Evolutionary conservation across 192 early-diverging fungal species (phyloP), one percentile per base, ranked within the genome.

Genomic region (Backusella morwellensis): DNA sequence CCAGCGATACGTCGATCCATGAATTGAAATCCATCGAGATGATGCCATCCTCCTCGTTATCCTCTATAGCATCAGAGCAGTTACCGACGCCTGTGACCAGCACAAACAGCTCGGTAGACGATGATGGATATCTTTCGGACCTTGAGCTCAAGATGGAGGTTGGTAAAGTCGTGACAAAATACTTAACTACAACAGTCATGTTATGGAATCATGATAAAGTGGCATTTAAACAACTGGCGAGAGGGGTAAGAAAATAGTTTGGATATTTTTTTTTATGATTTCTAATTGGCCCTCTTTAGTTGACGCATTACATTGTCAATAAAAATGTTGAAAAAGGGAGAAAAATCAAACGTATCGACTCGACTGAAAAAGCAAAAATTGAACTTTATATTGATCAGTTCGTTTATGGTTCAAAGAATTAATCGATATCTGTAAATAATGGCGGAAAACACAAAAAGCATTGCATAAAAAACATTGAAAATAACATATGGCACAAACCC

Each of bases 181-280:
- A 84, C 66, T 73, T 81, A 9, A 86, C 79, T 80, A 77, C 82
- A 19, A 77, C 82, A 19, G 86, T 52, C 79, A 86, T 42, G 84
- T 78, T 83, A 50, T 81, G 81, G 70, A 80, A 78, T 38, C 79
- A 81, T 36, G 83, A 83, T 66, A 85, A 86, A 41, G 71, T 77
- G 2, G 19, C 82, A 8, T 88, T 88, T 56, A 88, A 88, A 63
- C 84, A 88, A 36, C 78, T 86, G 17, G 86, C 86, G 0, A 81
- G 86, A 70, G 86, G 79, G 76, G 85, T 86, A 84, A 8, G 0
- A 5, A 34, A 67, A 34, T 32, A 32, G 32, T 32, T 32, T 38
- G 11, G 38, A 40, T 7, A 40, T 40, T 12, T 12, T 3, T 32
- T 29, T 29, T 32, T 32, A 32, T 32, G 32, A 32, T 32, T 32